Evolutionary conservation across 148 eudicot genomes (phyloP).

Genomic region (Chenopodium berlandieri): DNA sequence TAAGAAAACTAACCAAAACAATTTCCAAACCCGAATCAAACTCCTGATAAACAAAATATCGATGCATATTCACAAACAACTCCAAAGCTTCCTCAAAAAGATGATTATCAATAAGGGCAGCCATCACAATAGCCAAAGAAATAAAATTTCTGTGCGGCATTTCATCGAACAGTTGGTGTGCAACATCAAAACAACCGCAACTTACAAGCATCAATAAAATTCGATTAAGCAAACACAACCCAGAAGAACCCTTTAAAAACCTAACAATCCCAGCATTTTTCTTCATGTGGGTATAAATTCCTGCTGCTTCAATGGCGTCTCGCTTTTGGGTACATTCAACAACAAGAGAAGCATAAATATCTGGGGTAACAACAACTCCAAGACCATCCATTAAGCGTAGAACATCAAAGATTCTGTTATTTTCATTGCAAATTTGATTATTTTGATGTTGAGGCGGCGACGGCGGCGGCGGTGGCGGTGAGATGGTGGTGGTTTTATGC

Average conservation of each 20-base stretch:
- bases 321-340: slow-evolving; percentile 49
- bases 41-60: background rate
- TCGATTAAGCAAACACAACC: slow-evolving; percentile 46
- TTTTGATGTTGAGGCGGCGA: background rate
- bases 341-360: slow-evolving; percentile 56
- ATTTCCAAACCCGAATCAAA: slow-evolving; percentile 26
- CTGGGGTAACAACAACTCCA: slow-evolving; percentile 41
- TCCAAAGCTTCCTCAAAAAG: slow-evolving; percentile 31
- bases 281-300: slow-evolving; percentile 42
- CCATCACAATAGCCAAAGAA: slow-evolving; percentile 61
- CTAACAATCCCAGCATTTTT: slow-evolving; percentile 31
- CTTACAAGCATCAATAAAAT: slow-evolving; percentile 48
- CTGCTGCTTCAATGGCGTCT: slow-evolving; percentile 36
- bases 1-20: slow-evolving; percentile 56
- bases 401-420: slow-evolving; percentile 41
- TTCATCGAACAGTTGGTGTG: slow-evolving; percentile 61
- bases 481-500: slow-evolving; percentile 6
- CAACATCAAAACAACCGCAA: slow-evolving; percentile 49
- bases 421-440: background rate
- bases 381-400: slow-evolving; percentile 62
- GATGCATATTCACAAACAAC: slow-evolving; percentile 44
- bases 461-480: background rate
- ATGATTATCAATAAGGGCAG: slow-evolving; percentile 27
- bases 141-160: slow-evolving; percentile 49
- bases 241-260: slow-evolving; percentile 23